Conservation (phyloP, 2,329 filamentous ascomycete genomes). For the Fusarium sp. region DNA sequence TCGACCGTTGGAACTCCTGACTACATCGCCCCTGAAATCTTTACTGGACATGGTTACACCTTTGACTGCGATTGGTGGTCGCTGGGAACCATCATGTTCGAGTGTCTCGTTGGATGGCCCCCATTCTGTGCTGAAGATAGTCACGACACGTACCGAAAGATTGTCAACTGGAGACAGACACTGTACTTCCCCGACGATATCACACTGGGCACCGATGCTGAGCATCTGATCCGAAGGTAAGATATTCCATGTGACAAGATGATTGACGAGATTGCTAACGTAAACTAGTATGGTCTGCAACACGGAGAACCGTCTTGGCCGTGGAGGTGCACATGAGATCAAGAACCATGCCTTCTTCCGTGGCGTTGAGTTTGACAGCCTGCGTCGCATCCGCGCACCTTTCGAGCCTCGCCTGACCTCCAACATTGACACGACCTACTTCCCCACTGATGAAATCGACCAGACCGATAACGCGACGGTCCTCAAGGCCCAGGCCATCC, state of each 20-base stretch:
- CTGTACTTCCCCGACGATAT: constrained; percentile 98
- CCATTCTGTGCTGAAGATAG: constrained; percentile 98
- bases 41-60: constrained; percentile 94
- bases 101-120: constrained; percentile 98
- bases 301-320: constrained; percentile 89
- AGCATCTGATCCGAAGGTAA: constrained; percentile 92
- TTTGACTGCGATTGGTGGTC: constrained; percentile 99
- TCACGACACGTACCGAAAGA: constrained; percentile 98
- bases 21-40: constrained; percentile 98
- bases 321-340: constrained; percentile 89
- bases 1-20: constrained; percentile 98
- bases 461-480: constrained; percentile 93
- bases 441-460: constrained; percentile 98
- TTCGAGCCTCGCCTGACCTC: constrained; percentile 95
- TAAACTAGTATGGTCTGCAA: constrained; percentile 86
- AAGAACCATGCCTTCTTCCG: constrained; percentile 97
- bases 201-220: constrained; percentile 86
- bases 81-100: constrained; percentile 98
- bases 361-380: constrained; percentile 92
- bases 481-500: constrained; percentile 84
- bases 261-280: constrained; percentile 22
- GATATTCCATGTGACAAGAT: constrained; percentile 41
- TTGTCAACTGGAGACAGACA: constrained; percentile 97
- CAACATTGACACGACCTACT: constrained; percentile 97
- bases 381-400: constrained; percentile 92